Conservation (phyloP, 306 rosid species). For the Carpinus fangiana region DNA sequence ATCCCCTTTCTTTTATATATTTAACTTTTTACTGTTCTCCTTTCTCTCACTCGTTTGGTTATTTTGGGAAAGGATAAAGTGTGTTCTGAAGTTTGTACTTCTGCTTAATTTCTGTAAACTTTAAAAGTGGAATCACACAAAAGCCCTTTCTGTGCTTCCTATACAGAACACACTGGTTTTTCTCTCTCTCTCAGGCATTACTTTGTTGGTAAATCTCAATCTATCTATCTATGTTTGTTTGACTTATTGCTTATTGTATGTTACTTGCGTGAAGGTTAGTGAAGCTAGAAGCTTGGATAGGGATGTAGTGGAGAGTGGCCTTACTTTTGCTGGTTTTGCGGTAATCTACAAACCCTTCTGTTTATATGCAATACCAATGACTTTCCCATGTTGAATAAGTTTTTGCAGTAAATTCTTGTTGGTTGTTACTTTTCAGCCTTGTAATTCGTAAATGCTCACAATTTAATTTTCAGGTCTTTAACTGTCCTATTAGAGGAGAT, state of each 20-base stretch:
- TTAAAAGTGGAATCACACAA: neutral
- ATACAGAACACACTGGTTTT: neutral
- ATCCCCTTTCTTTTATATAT: neutral
- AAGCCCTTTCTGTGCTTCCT: neutral
- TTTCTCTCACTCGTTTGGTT: neutral
- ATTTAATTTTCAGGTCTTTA: constrained; percentile 74
- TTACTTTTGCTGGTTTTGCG: constrained; percentile 94
- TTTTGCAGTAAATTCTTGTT: neutral
- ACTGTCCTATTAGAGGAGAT: constrained; percentile 96
- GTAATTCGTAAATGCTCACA: constrained; percentile 24
- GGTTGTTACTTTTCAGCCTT: constrained; percentile 18
- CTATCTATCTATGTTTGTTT: constrained; percentile 8
- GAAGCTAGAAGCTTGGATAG: constrained; percentile 99
- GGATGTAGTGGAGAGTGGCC: constrained; percentile 87
- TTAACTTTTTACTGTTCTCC: neutral
- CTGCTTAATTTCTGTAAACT: neutral
- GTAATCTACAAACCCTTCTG: constrained; percentile 42
- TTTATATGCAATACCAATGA: neutral
- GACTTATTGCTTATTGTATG: constrained; percentile 26
- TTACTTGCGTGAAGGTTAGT: constrained; percentile 74
- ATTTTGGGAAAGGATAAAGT: neutral
- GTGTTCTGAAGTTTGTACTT: neutral
- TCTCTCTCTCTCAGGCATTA: neutral
- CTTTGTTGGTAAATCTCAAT: neutral
- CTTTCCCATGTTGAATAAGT: neutral